Evolutionary conservation across 78 protist species (phyloP).

Genomic region (Isochrysis galbana): DNA sequence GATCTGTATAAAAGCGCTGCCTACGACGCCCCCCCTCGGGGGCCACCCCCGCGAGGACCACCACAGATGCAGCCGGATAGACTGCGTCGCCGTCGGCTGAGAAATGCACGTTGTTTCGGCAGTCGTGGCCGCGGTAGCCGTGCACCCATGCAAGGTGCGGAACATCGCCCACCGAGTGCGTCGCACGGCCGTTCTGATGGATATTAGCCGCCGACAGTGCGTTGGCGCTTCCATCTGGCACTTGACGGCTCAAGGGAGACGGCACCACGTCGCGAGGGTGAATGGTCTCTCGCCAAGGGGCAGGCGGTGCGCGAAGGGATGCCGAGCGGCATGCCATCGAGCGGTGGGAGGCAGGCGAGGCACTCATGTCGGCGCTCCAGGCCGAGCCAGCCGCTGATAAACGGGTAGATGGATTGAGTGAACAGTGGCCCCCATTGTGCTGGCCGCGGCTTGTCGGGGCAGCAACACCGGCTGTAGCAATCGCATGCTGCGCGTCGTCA

Average conservation of each 20-base stretch:
- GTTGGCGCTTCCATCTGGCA: no score
- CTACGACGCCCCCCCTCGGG: neutral
- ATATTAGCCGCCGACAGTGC: no score
- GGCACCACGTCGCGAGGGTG: no score
- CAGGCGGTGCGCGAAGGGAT: no score
- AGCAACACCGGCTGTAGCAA: neutral
- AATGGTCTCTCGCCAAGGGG: no score
- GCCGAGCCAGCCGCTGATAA: no score
- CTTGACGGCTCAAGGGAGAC: no score
- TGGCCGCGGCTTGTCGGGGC: neutral
- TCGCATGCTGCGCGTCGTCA: neutral
- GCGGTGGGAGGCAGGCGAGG: no score
- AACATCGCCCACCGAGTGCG: neutral
- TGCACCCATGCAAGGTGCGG: constrained; percentile 45
- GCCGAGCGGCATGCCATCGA: no score
- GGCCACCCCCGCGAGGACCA: constrained; percentile 37
- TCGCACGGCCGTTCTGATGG: neutral
- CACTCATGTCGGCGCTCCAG: no score
- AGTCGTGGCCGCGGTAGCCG: constrained; percentile 49
- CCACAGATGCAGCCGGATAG: constrained; percentile 52
- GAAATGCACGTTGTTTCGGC: neutral
- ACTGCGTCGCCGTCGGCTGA: constrained; percentile 15
- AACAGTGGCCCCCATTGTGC: neutral
- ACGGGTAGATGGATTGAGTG: no score
- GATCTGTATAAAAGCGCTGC: constrained; percentile 59